Conservation (phyloP, 2,329 filamentous ascomycete species). For the Scedosporium boydii region DNA sequence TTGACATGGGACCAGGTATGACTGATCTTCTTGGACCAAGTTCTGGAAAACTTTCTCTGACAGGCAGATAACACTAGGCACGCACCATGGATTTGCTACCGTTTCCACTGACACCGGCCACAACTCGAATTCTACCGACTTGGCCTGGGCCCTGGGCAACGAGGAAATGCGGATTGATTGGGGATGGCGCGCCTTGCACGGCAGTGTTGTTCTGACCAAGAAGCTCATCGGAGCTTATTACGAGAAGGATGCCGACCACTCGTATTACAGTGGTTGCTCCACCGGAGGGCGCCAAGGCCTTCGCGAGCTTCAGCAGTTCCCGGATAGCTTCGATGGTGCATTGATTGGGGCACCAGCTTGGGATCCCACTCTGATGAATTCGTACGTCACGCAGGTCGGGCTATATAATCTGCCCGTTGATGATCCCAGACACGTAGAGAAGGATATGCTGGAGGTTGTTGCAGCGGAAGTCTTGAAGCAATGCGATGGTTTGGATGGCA, state of each 20-base stretch:
- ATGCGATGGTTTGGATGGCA: constrained; percentile 39
- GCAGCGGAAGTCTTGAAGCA: constrained; percentile 29
- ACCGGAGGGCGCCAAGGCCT: constrained; percentile 50
- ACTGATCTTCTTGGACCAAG: not conserved
- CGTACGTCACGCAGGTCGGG: constrained; percentile 16
- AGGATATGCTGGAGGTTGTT: constrained; percentile 30
- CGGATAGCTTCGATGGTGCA: constrained; percentile 48
- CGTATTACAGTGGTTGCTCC: constrained; percentile 51
- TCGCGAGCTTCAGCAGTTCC: constrained; percentile 41
- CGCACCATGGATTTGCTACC: constrained; percentile 11
- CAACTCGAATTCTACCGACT: constrained; percentile 7
- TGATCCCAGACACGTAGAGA: constrained; percentile 11
- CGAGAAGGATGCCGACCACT: constrained; percentile 27
- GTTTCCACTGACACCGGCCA: constrained; percentile 16
- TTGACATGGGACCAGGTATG: constrained; percentile 13
- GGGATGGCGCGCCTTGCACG: constrained; percentile 27
- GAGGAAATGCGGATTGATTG: constrained; percentile 21
- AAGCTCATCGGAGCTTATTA: constrained; percentile 37
- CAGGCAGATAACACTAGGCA: not conserved
- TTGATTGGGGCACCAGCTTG: constrained; percentile 33
- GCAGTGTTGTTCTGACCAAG: constrained; percentile 39
- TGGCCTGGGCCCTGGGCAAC: constrained; percentile 11
- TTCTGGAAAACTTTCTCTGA: not conserved
- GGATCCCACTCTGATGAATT: constrained; percentile 15
- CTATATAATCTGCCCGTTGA: constrained; percentile 21